Percentiles rank a stretch among this genome's conserved stretches.
These are phyloP conservation scores for Candida quercuum DNA, from an alignment of 805 yeast genomes.

Conservation along the genomic window DNA sequence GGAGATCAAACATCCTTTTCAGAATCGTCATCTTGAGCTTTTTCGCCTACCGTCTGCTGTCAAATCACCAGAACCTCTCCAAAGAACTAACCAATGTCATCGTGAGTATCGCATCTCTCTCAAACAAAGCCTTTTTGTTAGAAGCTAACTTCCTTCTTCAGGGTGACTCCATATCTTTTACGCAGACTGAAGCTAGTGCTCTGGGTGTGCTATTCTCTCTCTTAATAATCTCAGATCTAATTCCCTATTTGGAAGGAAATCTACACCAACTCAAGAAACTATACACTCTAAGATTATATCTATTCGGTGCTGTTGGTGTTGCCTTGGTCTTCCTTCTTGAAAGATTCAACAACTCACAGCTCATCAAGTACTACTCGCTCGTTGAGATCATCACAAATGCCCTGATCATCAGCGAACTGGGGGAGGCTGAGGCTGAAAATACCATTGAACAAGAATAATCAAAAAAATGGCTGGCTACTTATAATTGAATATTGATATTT, in stretches of 20 bases:
- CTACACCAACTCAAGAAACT: neutral
- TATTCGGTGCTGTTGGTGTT: neutral
- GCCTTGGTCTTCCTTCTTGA: neutral
- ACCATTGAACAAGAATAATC: too few species aligned
- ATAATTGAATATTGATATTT: too few species aligned
- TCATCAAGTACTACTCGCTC: neutral
- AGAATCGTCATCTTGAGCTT: neutral
- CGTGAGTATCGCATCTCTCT: too few species aligned
- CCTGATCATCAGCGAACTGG: neutral
- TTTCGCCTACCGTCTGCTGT: neutral
- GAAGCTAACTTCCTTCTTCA: too few species aligned
- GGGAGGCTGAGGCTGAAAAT: too few species aligned
- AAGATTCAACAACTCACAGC: too few species aligned
- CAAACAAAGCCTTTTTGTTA: too few species aligned
- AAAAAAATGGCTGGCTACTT: too few species aligned
- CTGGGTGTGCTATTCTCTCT: neutral
- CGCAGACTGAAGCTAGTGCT: neutral
- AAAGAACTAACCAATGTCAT: neutral
- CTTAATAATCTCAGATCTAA: neutral
- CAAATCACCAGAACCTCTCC: neutral
- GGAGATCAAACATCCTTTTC: neutral
- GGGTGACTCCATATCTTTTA: neutral
- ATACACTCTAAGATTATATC: neutral
- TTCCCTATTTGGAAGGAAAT: slow-evolving; percentile 1
- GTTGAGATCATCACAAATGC: neutral